phyloP scores from a whole-genome alignment of 208 protist genomes.

The Leptomonas seymouri region DNA sequence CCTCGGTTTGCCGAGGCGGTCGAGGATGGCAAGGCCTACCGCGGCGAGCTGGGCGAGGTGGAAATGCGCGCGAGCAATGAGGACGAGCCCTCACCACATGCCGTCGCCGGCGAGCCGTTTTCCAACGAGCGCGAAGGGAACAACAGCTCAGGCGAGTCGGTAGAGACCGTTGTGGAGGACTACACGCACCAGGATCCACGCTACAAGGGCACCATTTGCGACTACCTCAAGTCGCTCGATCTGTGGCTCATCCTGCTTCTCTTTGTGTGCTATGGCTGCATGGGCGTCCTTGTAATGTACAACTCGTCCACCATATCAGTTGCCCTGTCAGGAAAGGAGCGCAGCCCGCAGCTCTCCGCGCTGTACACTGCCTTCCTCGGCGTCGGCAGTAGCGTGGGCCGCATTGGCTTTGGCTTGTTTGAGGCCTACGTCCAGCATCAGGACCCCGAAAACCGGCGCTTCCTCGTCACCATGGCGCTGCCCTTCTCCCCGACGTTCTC shows the following conservation, averaged over 20 bases:
- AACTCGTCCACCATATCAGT: constrained; percentile 70
- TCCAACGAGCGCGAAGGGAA: background rate
- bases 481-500: constrained; percentile 51
- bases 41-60: background rate
- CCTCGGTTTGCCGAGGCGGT: constrained; percentile 1
- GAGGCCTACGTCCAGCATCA: constrained; percentile 74
- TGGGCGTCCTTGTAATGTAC: constrained; percentile 70
- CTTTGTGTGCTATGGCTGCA: constrained; percentile 55
- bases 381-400: constrained; percentile 58
- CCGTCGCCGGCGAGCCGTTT: background rate
- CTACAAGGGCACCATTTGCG: constrained; percentile 48
- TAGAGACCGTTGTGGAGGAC: constrained; percentile 9
- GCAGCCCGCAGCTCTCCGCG: constrained; percentile 37
- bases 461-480: constrained; percentile 57
- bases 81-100: background rate
- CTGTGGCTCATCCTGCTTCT: constrained; percentile 61
- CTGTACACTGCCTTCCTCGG: constrained; percentile 77
- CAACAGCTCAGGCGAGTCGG: background rate
- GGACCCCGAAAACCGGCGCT: constrained; percentile 37
- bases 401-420: constrained; percentile 62
- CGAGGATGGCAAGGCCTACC: background rate
- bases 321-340: constrained; percentile 42
- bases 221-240: constrained; percentile 41
- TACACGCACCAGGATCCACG: constrained; percentile 50
- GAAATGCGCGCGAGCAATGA: constrained; percentile 18